These are phyloP conservation scores for Vitellaria paradoxa DNA, from an alignment of 179 eudicot species.

Conservation along the genomic window DNA sequence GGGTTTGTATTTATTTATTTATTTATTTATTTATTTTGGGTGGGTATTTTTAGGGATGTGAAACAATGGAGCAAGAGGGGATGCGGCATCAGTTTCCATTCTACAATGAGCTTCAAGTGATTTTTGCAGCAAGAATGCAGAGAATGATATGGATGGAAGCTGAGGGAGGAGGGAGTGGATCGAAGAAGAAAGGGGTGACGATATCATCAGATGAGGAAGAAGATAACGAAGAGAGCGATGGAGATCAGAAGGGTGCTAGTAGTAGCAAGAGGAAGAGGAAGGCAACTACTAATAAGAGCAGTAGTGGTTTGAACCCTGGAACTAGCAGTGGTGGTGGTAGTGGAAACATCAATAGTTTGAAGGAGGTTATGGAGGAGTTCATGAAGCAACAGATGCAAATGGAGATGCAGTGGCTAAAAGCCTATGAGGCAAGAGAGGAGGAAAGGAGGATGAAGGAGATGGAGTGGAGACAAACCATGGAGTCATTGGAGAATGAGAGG, in stretches of 20 bases:
- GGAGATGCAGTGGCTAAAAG: constrained; percentile 67
- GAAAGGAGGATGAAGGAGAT: constrained; percentile 60
- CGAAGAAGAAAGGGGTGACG: constrained; percentile 34
- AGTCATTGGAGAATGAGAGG: constrained; percentile 78
- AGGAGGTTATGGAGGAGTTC: constrained; percentile 69
- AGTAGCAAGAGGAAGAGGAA: constrained; percentile 39
- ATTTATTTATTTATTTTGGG: no score
- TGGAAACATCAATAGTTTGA: constrained; percentile 21
- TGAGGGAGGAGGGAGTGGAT: constrained; percentile 44
- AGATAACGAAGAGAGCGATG: constrained; percentile 42
- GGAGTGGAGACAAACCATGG: constrained; percentile 79
- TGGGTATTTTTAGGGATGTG: no score
- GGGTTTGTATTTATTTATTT: no score
- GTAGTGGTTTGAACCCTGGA: background rate
- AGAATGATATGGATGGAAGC: constrained; percentile 83
- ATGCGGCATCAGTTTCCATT: constrained; percentile 80
- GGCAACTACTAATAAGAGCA: background rate
- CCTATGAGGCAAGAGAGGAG: constrained; percentile 72
- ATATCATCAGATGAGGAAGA: constrained; percentile 75
- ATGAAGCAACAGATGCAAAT: constrained; percentile 65
- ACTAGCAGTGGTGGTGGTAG: constrained; percentile 3
- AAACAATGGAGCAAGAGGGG: constrained; percentile 77
- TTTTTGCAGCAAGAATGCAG: constrained; percentile 68
- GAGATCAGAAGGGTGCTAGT: constrained; percentile 17
- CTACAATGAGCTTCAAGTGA: constrained; percentile 71